Conservation (phyloP, 768 basidiomycete species). For the Antrodiella citrinella region DNA sequence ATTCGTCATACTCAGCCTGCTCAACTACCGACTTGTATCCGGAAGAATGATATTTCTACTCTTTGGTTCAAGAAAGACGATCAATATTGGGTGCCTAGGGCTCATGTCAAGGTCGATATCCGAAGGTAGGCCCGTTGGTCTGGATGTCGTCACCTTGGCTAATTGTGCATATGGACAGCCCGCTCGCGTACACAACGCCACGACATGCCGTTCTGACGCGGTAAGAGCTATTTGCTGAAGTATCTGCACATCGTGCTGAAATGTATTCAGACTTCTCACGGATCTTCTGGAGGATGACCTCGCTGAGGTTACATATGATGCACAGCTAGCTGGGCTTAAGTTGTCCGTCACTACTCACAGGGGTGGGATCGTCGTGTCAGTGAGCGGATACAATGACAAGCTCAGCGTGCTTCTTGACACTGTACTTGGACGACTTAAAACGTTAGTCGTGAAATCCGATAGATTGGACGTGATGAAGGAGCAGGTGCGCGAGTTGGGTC, state of each 20-base stretch:
- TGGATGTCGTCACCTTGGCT: no score
- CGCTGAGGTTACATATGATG: slow-evolving; percentile 45
- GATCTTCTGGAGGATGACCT: slow-evolving; percentile 36
- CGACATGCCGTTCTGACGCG: slow-evolving; percentile 18
- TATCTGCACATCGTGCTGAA: neutral
- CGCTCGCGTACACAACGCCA: slow-evolving; percentile 23
- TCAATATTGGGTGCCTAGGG: slow-evolving; percentile 48
- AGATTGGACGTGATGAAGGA: slow-evolving; percentile 39
- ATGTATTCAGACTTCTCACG: slow-evolving; percentile 12
- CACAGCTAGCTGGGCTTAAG: slow-evolving; percentile 39
- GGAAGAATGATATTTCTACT: slow-evolving; percentile 26
- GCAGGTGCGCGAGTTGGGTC: slow-evolving; percentile 25
- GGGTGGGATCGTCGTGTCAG: slow-evolving; percentile 30
- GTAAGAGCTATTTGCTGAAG: slow-evolving; percentile 13
- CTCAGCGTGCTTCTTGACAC: slow-evolving; percentile 34
- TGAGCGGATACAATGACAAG: slow-evolving; percentile 47
- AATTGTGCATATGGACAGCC: slow-evolving; percentile 24
- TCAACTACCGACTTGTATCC: slow-evolving; percentile 28
- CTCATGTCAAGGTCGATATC: slow-evolving; percentile 28
- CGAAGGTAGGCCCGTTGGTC: slow-evolving; percentile 26
- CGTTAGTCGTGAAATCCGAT: slow-evolving; percentile 29
- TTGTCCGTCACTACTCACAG: slow-evolving; percentile 26
- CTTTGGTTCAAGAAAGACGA: slow-evolving; percentile 56
- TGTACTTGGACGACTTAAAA: slow-evolving; percentile 33
- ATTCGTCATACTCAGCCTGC: slow-evolving; percentile 24